Evolutionary conservation across 371 early-diverging fungal species (phyloP), one percentile per base, ranked within the genome.

Genomic region (Syncephalis plumigaleata): DNA sequence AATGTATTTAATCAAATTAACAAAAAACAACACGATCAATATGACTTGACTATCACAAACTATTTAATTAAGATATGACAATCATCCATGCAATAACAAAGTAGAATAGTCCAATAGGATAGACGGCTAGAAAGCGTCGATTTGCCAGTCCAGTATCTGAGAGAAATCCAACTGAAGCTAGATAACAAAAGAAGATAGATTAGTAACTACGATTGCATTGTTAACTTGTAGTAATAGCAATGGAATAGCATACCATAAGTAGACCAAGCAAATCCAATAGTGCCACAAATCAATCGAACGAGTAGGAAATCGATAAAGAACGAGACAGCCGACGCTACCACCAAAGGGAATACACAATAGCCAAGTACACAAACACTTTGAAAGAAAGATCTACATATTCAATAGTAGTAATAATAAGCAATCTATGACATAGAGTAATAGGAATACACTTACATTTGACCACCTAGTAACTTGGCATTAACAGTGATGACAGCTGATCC

Each of bases 331-430:
- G 87, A 70, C 15, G 81, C 83, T 16, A 84, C 58, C 0, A 84
- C 84, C 48, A 92, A 68, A 7, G 95, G 95, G 58, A 91, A 95
- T 48, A 92, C 62, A 63, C 95, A 95, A 66, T 95, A 95, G 2
- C 93, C 93, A 40, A 95, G 72, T 9, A 90, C 81, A 59, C 95
- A 95, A 4, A 95, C 87, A 54, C 81, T 81, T 57, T 92, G 92
- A 60, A 90, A 88, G 57, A 94, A 90, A 1, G 91, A 88, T 3
- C 85, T 86, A n/a, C n/a, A n/a, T n/a, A n/a, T n/a, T n/a, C n/a
- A n/a, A n/a, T n/a, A n/a, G n/a, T n/a, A n/a, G n/a, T n/a, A n/a
- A n/a, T n/a, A n/a, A n/a, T n/a, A n/a, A n/a, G n/a, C n/a, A n/a
- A n/a, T n/a, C n/a, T n/a, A n/a, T n/a, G n/a, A n/a, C n/a, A n/a